These are phyloP conservation scores for Aspergillus indologenus DNA, from an alignment of 495 filamentous ascomycete species.

Conservation along the genomic window DNA sequence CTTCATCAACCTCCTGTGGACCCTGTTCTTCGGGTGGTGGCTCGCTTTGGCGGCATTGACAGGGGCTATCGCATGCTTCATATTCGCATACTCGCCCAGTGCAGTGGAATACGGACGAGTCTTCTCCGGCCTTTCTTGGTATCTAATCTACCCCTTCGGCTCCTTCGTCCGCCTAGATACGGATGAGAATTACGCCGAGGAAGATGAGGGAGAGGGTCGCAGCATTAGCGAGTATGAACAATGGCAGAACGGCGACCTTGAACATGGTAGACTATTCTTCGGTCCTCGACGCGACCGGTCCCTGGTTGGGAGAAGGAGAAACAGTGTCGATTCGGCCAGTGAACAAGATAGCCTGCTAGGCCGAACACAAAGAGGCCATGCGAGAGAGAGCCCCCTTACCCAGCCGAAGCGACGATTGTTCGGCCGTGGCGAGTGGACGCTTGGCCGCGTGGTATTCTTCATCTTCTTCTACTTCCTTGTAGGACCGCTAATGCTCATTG, in stretches of 20 bases:
- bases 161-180: constrained; percentile 90
- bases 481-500: constrained; percentile 81
- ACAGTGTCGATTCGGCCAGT: constrained; percentile 81
- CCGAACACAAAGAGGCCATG: constrained; percentile 52
- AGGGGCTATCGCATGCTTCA: constrained; percentile 72
- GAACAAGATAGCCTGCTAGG: constrained; percentile 90
- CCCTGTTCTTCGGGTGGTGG: constrained; percentile 95
- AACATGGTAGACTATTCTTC: constrained; percentile 94
- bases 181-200: constrained; percentile 90
- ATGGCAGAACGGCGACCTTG: constrained; percentile 96
- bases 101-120: constrained; percentile 84
- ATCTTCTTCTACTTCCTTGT: constrained; percentile 93
- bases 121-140: constrained; percentile 77
- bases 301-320: constrained; percentile 82
- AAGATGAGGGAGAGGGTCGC: constrained; percentile 97
- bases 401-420: constrained; percentile 87
- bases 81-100: constrained; percentile 74
- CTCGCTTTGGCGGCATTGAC: constrained; percentile 71
- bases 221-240: constrained; percentile 99
- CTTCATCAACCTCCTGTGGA: constrained; percentile 88
- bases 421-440: constrained; percentile 91
- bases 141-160: constrained; percentile 94
- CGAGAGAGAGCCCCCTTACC: constrained; percentile 45
- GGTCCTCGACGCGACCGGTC: constrained; percentile 76
- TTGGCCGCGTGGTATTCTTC: constrained; percentile 94